Base-by-base conservation (phyloP, 129 eudicot genomes). In the Solidago caesia region DNA sequence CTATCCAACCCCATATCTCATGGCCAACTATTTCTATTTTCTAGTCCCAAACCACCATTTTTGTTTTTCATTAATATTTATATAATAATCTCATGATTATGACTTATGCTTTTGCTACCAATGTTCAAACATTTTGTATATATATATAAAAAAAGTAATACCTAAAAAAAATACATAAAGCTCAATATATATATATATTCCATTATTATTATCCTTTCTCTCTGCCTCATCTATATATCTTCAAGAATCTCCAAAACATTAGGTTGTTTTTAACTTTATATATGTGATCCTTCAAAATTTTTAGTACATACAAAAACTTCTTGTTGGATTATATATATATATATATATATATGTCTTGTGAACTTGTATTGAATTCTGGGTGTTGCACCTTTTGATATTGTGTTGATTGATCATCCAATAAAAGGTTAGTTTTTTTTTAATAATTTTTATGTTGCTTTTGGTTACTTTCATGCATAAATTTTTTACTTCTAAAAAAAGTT, bases 321-420 rank as follows among this genome's bases (percentile, higher is more conserved):
- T 41, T 56, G 11, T 64, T 75, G 44, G 45, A 26, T 76, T 76
- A 9, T n/a, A 10, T 74, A 26, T 62, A 51, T 15, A 62, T 33
- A 48, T 8, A 44, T 29, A 48, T 11, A 62, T 13, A 27, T 68
- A n/a, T 57, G 45, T 44, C 42, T 78, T 71, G 67, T 73, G 71
- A 67, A 78, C 26, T 51, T 48, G 52, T 33, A 61, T 51, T 70
- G 66, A 70, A 71, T 71, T 71, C 68, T 53, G 67, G 73, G 82
- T 52, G 39, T 66, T 78, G 77, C 43, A 78, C 71, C 21, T 46
- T 70, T 60, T 44, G 67, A 77, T 44, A 43, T 5, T 44, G 67
- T 5, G 16, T 48, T 78, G 82, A 71, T 71, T 71, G 82, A 13
- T 70, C 29, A 46, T 63, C 51, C 26, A 27, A 48, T 7, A 15